Conservation (phyloP, 1,284 basidiomycete genomes). For the Leccinum griseonigrum region DNA sequence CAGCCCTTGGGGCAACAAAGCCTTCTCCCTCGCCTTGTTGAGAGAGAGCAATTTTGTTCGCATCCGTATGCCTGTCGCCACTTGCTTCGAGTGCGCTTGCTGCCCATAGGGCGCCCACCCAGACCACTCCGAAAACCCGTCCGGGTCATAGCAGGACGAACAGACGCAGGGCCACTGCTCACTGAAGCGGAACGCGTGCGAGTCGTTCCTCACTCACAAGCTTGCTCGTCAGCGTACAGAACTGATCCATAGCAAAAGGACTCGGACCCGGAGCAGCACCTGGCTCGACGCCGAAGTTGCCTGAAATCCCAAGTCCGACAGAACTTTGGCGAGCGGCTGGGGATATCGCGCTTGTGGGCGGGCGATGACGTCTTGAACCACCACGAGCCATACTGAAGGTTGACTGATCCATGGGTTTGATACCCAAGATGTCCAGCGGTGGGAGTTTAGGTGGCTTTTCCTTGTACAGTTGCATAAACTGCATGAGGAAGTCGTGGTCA, state of each 20-base stretch:
- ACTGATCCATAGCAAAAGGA: conserved; percentile 74
- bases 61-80: conserved; percentile 47
- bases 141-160: conserved; percentile 60
- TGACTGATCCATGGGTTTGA: conserved; percentile 70
- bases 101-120: conserved; percentile 45
- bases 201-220: conserved; percentile 67
- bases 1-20: conserved; percentile 21
- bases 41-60: conserved; percentile 36
- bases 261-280: conserved; percentile 33
- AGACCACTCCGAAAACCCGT: conserved; percentile 71
- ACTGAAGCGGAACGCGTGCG: conserved; percentile 46
- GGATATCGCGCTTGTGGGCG: conserved; percentile 40
- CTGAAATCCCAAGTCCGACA: conserved; percentile 54
- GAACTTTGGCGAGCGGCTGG: conserved; percentile 48
- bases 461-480: conserved; percentile 95
- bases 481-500: conserved; percentile 95
- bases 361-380: conserved; percentile 53
- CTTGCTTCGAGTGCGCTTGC: conserved; percentile 67
- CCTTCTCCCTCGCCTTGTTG: conserved; percentile 34
- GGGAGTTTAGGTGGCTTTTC: conserved; percentile 93
- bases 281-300: conserved; percentile 40
- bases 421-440: conserved; percentile 87
- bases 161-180: conserved; percentile 40
- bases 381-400: conserved; percentile 53
- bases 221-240: conserved; percentile 57